Evolutionary conservation across 108 stramenopile species (phyloP).

Genomic region (Chaetoceros tenuissimus): DNA sequence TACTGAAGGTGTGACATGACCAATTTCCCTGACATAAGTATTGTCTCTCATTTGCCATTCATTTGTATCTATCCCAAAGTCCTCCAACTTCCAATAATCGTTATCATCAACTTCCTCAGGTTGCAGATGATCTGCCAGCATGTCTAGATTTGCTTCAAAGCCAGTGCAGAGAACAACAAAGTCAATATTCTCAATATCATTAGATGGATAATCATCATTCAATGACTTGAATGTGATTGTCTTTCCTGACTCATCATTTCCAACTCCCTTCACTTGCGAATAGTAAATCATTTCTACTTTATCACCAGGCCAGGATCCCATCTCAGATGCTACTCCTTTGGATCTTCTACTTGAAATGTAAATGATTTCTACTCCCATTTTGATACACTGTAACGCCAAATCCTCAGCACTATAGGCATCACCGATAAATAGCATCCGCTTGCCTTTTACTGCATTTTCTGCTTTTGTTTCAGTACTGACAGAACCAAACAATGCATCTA

Average conservation of each 20-base stretch:
- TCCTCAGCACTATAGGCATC: slow-evolving; percentile 52
- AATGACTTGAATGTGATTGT: neutral
- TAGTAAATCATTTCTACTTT: neutral
- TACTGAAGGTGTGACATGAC: neutral
- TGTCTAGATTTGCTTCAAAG: slow-evolving; percentile 20
- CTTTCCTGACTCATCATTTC: neutral
- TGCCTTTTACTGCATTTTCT: slow-evolving; percentile 21
- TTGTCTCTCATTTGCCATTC: slow-evolving; percentile 26
- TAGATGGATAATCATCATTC: slow-evolving; percentile 5
- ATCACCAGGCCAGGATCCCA: slow-evolving; percentile 32
- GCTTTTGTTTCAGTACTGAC: neutral
- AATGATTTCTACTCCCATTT: slow-evolving; percentile 30
- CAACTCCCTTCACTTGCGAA: neutral
- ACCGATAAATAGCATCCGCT: slow-evolving; percentile 40
- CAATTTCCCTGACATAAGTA: neutral
- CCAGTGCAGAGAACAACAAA: slow-evolving; percentile 53
- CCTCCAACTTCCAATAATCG: slow-evolving; percentile 2
- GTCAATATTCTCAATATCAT: slow-evolving; percentile 25
- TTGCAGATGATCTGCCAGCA: slow-evolving; percentile 27
- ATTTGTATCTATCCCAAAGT: slow-evolving; percentile 9
- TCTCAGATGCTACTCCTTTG: slow-evolving; percentile 10
- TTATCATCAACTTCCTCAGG: slow-evolving; percentile 7
- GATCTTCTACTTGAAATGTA: slow-evolving; percentile 15
- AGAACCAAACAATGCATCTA: slow-evolving; percentile 5
- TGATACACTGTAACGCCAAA: slow-evolving; percentile 35